Evolutionary conservation across 2,329 filamentous ascomycete species (phyloP), one percentile per base, ranked within the genome.

Genomic region (Lasiodiplodia hormozganensis): DNA sequence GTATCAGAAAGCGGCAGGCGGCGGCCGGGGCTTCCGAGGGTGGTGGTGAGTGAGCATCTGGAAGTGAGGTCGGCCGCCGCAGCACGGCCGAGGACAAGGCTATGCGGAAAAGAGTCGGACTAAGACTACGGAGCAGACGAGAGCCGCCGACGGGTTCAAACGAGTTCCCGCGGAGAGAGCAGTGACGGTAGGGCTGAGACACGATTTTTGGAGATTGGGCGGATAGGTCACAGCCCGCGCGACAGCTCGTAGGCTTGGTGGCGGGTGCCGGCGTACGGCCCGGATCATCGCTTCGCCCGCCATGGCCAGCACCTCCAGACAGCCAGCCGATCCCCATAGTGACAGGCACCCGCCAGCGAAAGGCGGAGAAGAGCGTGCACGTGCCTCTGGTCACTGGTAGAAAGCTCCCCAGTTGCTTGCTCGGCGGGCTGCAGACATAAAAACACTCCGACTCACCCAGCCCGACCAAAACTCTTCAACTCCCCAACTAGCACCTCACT

Each of bases 281-380:
- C 60, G 60, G 60, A 64, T 64, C 60, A 64, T 64, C 60, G 60
- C 60, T 34, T 52, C 43, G 47, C 47, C 60, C 60, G 60, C 60
- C 60, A 52, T 31, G 28, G 12, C 47, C 43, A 64, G 60, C 60
- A 64, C 60, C 60, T 64, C 28, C 47, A 64, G 60, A 47, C 31
- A 52, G 34, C n/a, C 16, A 28, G 18, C 58, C 58, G 28, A 18
- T n/a, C 47, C 28, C 47, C 40, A 31, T 7, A 16, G 40, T 18
- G 28, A 34, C 58, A 34, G n/a, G 38, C 57, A n/a, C n/a, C n/a
- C 57, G 31, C 57, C 38, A 31, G 25, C 40, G 21, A 23, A 31
- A 38, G 28, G 7, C 7, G 21, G n/a, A n/a, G 14, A 11, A 12
- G 34, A 3, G 31, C 47, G 43, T 38, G 43, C 43, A 52, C 60